These are phyloP conservation scores for Pachyrhizus erosus DNA, from an alignment of 306 rosid genomes.

Conservation along the genomic window DNA sequence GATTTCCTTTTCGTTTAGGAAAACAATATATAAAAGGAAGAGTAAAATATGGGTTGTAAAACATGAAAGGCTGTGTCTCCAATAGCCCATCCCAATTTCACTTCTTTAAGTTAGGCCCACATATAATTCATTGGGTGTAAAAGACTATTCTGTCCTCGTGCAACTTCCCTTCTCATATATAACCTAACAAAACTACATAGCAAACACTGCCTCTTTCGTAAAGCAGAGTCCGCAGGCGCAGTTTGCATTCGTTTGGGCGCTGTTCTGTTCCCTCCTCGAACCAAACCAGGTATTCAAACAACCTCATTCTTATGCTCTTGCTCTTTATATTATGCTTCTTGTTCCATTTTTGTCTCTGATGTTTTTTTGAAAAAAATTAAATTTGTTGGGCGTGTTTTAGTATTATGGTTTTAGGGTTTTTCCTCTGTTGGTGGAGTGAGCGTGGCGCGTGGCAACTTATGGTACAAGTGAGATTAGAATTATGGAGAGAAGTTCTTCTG, in stretches of 20 bases:
- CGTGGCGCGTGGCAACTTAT: no score
- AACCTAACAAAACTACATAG: not conserved
- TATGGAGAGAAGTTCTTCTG: no score
- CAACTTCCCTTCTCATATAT: not conserved
- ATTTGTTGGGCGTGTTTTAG: not conserved
- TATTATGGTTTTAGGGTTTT: not conserved
- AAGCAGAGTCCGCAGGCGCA: not conserved
- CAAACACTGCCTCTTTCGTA: slow-evolving; percentile 10
- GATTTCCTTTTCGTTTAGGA: no score
- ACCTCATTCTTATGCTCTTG: not conserved
- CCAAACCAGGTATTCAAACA: slow-evolving; percentile 18
- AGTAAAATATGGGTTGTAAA: not conserved
- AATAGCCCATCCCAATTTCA: not conserved
- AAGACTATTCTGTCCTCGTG: slow-evolving; percentile 14
- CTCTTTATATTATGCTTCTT: not conserved
- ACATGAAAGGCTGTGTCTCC: not conserved
- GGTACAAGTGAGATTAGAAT: no score
- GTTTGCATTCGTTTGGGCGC: not conserved
- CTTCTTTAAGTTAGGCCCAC: not conserved
- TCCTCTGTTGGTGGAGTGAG: slow-evolving; percentile 5
- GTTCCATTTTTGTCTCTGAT: not conserved
- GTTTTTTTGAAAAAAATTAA: not conserved
- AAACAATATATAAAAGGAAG: not conserved
- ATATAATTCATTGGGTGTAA: not conserved
- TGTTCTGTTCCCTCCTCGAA: not conserved